phyloP scores from a whole-genome alignment of 176 grass and related monocot genomes.

The Rhipidocladum racemiflorum region DNA sequence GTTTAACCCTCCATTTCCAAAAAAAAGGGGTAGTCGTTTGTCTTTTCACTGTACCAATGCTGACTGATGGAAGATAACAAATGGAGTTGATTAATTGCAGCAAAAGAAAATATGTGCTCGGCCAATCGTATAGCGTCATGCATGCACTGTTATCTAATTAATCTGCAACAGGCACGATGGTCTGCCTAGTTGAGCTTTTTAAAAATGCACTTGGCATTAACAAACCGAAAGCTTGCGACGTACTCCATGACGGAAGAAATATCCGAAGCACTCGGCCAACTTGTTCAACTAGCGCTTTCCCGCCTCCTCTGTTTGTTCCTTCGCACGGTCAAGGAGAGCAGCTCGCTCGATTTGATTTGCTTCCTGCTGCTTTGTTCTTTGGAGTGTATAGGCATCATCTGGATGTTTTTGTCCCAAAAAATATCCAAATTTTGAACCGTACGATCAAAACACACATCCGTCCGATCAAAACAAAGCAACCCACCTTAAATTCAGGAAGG shows the following conservation, averaged over 20 bases:
- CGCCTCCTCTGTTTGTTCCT: not conserved
- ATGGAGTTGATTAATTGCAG: not conserved
- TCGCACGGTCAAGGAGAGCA: conserved; percentile 13
- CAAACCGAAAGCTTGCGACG: conserved; percentile 1
- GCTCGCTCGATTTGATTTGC: not conserved
- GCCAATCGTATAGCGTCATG: not conserved
- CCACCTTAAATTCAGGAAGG: too few relatives aligned
- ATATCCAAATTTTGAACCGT: too few relatives aligned
- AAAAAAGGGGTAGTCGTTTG: too few relatives aligned
- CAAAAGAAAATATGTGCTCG: not conserved
- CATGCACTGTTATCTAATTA: not conserved
- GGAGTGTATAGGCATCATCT: too few relatives aligned
- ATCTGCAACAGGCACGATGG: conserved; percentile 12
- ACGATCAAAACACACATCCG: too few relatives aligned
- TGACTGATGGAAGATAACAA: not conserved
- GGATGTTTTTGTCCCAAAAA: too few relatives aligned
- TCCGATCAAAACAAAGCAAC: too few relatives aligned
- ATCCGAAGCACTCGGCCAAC: conserved; percentile 27
- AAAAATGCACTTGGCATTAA: not conserved
- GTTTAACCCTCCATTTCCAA: too few relatives aligned
- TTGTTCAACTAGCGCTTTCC: conserved; percentile 16
- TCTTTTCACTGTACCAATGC: not conserved
- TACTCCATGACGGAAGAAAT: not conserved
- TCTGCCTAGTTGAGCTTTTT: not conserved
- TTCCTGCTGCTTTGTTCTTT: not conserved